phyloP scores from a whole-genome alignment of 1,139 yeast species.

The Saccharomycopsis crataegensis region DNA sequence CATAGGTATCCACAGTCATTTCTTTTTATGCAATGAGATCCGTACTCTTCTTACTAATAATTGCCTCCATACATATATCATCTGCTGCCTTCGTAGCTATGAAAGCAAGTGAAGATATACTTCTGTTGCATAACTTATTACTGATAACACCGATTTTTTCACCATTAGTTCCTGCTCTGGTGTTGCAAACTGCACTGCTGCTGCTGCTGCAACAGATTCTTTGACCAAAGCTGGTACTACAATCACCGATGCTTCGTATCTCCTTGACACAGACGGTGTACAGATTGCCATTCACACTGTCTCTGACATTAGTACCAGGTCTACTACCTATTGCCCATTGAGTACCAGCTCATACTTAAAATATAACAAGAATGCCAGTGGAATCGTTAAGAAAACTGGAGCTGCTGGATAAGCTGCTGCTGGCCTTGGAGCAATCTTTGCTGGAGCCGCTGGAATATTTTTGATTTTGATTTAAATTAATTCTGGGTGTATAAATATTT shows the following conservation, averaged over 20 bases:
- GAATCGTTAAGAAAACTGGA: conserved; percentile 23
- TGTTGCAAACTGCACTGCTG: not conserved
- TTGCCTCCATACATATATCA: too few relatives aligned
- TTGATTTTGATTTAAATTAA: not conserved
- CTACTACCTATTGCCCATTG: not conserved
- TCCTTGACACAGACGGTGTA: too few relatives aligned
- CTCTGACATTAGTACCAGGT: not conserved
- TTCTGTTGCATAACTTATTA: not conserved
- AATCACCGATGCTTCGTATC: too few relatives aligned
- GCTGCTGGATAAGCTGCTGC: conserved; percentile 10
- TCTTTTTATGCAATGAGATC: too few relatives aligned
- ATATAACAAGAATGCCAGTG: not conserved
- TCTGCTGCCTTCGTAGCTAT: too few relatives aligned
- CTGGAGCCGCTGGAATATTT: conserved; percentile 7
- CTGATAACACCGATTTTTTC: not conserved
- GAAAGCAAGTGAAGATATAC: not conserved
- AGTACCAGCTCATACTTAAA: not conserved
- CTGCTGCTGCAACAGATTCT: too few relatives aligned
- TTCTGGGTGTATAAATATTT: too few relatives aligned
- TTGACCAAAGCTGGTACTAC: not conserved
- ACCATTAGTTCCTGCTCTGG: not conserved
- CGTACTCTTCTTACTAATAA: too few relatives aligned
- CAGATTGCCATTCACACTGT: not conserved
- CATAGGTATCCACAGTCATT: too few relatives aligned
- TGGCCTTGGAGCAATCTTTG: conserved; percentile 19